phyloP scores from a whole-genome alignment of 768 basidiomycete species.

The Pleurotus pulmonarius region DNA sequence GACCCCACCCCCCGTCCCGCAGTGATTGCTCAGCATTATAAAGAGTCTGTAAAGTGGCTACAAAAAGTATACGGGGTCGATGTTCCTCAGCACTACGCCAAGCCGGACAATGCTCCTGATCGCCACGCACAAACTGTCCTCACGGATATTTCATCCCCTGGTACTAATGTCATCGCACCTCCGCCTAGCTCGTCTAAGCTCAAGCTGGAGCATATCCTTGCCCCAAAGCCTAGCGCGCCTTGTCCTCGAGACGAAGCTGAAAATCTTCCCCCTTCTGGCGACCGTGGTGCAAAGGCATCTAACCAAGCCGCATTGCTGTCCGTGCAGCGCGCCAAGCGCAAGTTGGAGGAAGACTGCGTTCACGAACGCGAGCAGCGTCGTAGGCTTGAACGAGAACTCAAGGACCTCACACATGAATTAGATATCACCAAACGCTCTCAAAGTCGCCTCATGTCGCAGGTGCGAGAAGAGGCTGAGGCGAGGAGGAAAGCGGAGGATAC shows the following conservation, averaged over 20 bases:
- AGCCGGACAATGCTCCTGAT: neutral
- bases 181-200: neutral
- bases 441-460: slow-evolving; percentile 19
- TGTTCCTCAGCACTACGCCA: neutral
- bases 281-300: neutral
- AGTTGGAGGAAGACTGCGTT: slow-evolving; percentile 36
- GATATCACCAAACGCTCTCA: slow-evolving; percentile 26
- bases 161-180: neutral
- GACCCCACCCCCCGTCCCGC: slow-evolving; percentile 18
- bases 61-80: slow-evolving; percentile 43
- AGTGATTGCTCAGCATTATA: slow-evolving; percentile 31
- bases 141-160: neutral
- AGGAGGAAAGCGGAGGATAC: slow-evolving; percentile 48
- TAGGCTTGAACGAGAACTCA: slow-evolving; percentile 28
- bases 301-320: slow-evolving; percentile 25
- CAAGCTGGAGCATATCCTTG: neutral
- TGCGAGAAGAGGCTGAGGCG: slow-evolving; percentile 45
- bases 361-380: slow-evolving; percentile 32
- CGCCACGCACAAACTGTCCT: neutral
- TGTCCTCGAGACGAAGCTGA: neutral
- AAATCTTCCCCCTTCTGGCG: slow-evolving; percentile 8
- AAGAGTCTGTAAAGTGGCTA: slow-evolving; percentile 39
- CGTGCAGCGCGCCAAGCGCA: slow-evolving; percentile 36
- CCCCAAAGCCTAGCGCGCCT: neutral
- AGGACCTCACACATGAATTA: slow-evolving; percentile 28